Base-by-base conservation (phyloP, 2,329 filamentous ascomycete genomes). In the Ceratocystis harringtonii region DNA sequence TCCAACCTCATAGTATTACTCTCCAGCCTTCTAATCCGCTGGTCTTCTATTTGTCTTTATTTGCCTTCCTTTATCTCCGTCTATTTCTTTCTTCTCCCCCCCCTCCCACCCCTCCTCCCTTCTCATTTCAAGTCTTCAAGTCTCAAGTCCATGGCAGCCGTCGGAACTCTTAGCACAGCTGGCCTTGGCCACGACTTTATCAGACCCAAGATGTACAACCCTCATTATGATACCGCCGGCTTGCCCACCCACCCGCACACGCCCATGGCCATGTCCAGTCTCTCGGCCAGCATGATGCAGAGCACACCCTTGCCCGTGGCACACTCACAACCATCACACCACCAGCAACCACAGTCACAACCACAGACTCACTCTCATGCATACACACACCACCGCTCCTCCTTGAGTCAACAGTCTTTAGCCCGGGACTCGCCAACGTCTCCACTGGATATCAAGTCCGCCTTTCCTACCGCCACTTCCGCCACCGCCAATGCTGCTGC, bases 131-230 rank as follows among this genome's bases (percentile, higher is more conserved):
- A 17, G 44, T n/a, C 19, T 52, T 52, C 19, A 8, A 32, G 25
- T 57, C 58, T 65, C 36, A 63, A 62, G 66, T 62, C 66, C 48
- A 66, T 66, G 65, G 65, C 65, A 58, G 65, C 55, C 55, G 55
- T 66, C 32, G 64, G 61, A 45, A 67, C 66, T 7, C 57, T 65
- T 32, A 57, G 62, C 15, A 62, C 62, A 52, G 48, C 63, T 43
- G 63, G 62, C 15, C 66, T 65, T 58, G 58, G 62, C 63, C 66
- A 67, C 66, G 66, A 67, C 60, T 67, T 67, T 43, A 43, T 58
- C 48, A 55, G 63, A 45, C 44, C 55, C 63, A 67, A 67, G 44
- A 67, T 67, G 66, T 67, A 65, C 57, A 41, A 45, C 52, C 52
- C 52, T 5, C 62, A 65, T 41, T 67, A 67, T 48, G 43, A 52